Conservation (phyloP, 2,329 filamentous ascomycete species). For the Pseudonectria foliicola region DNA sequence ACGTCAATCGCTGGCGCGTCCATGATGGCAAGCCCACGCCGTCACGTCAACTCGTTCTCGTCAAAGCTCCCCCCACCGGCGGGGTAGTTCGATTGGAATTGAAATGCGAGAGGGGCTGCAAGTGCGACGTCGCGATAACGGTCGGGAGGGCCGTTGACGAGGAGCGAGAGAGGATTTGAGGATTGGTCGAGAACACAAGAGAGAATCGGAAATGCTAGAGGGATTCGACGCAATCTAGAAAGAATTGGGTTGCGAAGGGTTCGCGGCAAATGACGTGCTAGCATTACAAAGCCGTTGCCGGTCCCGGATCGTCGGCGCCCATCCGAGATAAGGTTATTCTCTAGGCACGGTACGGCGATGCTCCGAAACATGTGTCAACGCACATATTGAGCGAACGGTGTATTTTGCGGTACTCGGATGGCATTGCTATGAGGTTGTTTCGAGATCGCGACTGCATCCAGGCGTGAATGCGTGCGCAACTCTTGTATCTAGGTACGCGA, state of each 20-base stretch:
- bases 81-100: conserved; percentile 12
- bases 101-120: too few species aligned
- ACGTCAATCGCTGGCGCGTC: conserved; percentile 28
- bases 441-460: too few species aligned
- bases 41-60: conserved; percentile 10
- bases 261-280: conserved; percentile 22
- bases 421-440: too few species aligned
- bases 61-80: conserved; percentile 28
- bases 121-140: too few species aligned
- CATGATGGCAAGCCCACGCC: conserved; percentile 31
- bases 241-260: conserved; percentile 20
- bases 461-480: not conserved
- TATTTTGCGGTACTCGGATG: too few species aligned
- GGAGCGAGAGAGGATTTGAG: not conserved
- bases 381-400: too few species aligned
- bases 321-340: not conserved
- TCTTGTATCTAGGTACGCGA: not conserved
- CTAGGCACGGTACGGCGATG: conserved; percentile 7
- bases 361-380: too few species aligned
- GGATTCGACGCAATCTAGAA: conserved; percentile 9
- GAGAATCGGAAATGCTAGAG: conserved; percentile 4
- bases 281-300: conserved; percentile 24
- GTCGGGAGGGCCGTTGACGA: not conserved
- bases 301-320: conserved; percentile 14
- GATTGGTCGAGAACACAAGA: not conserved